Evolutionary conservation across 192 early-diverging fungal species (phyloP).

Genomic region (Jimgerdemannia flammicorona): DNA sequence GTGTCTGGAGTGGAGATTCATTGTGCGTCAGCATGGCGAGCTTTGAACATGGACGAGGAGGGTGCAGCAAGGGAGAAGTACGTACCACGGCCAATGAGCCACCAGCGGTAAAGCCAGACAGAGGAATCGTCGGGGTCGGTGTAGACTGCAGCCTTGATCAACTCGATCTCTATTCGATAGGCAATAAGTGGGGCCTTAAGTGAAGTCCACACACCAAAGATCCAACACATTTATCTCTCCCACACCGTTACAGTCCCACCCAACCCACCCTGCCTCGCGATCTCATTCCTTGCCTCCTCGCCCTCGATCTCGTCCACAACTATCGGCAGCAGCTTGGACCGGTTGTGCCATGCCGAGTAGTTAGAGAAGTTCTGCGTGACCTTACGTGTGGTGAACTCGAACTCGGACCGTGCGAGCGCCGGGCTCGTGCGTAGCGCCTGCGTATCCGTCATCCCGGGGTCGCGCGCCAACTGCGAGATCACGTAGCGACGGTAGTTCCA

Average conservation of each 20-base stretch:
- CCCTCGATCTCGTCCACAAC: constrained; percentile 37
- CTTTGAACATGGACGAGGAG: background rate
- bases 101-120: constrained; percentile 96
- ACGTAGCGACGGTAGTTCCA: constrained; percentile 97
- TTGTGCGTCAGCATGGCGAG: background rate
- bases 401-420: constrained; percentile 57
- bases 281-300: constrained; percentile 35
- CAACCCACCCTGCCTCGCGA: constrained; percentile 25
- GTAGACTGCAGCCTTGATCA: constrained; percentile 88
- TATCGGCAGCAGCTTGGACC: constrained; percentile 75
- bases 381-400: constrained; percentile 86
- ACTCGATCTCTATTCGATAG: constrained; percentile 64
- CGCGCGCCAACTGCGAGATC: constrained; percentile 39
- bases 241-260: background rate
- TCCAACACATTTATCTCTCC: too few relatives aligned
- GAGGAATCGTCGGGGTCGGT: constrained; percentile 97
- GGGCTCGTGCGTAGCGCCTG: constrained; percentile 24
- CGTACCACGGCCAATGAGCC: constrained; percentile 75
- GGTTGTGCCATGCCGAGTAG: constrained; percentile 98
- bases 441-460: constrained; percentile 5
- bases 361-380: constrained; percentile 94
- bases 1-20: background rate
- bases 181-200: background rate
- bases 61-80: background rate
- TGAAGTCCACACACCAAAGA: too few relatives aligned